These are phyloP conservation scores for Angophora floribunda DNA, from an alignment of 345 rosid genomes.

Conservation along the genomic window DNA sequence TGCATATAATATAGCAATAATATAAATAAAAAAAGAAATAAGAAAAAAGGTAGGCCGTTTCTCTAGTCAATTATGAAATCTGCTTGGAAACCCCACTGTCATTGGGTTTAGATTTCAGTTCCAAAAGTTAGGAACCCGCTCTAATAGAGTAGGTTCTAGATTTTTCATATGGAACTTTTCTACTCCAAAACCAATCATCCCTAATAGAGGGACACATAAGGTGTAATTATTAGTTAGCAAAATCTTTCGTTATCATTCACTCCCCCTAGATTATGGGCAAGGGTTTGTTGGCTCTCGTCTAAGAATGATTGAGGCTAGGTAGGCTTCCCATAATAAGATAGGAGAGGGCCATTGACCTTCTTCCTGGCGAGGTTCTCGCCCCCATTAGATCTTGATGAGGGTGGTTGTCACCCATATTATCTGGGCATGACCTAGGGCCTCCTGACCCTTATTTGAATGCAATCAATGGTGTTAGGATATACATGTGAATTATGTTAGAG, in stretches of 20 bases:
- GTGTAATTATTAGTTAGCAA: background rate
- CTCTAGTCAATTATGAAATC: background rate
- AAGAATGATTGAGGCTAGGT: background rate
- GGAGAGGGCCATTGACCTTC: background rate
- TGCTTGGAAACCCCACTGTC: background rate
- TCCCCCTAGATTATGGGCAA: background rate
- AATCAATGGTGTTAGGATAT: background rate
- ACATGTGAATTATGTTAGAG: too few relatives aligned
- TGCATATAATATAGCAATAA: background rate
- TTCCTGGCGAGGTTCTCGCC: background rate
- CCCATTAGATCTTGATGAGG: background rate
- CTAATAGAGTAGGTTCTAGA: background rate
- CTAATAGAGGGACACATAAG: background rate
- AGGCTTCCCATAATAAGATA: background rate
- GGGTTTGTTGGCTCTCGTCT: background rate
- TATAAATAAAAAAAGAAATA: background rate
- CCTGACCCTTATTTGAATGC: background rate
- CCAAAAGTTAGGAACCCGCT: background rate
- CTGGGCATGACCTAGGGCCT: background rate
- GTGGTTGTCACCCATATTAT: background rate
- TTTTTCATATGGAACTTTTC: background rate
- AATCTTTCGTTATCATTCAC: background rate
- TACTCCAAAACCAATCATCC: background rate
- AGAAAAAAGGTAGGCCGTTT: background rate
- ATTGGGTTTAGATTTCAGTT: background rate